phyloP scores from a whole-genome alignment of 495 filamentous ascomycete genomes.

The Pseudevernia furfuracea region DNA sequence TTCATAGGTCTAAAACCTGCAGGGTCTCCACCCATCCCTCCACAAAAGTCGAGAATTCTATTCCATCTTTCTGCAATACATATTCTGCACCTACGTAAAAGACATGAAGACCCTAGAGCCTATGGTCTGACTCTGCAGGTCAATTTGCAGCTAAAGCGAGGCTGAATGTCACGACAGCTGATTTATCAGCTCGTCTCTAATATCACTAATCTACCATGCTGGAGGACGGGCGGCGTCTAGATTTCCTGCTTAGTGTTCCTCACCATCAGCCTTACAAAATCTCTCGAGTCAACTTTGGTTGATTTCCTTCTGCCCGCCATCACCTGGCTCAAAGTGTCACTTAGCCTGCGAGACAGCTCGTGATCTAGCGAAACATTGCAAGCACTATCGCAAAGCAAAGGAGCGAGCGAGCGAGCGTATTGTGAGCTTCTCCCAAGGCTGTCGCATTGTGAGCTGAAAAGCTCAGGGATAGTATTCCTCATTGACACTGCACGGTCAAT shows the following conservation, averaged over 20 bases:
- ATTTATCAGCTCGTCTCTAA: background rate
- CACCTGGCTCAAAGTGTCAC: no score
- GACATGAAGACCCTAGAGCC: no score
- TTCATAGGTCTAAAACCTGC: no score
- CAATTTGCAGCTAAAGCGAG: background rate
- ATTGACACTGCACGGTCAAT: background rate
- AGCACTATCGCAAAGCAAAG: background rate
- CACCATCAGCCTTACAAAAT: background rate
- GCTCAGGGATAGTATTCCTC: background rate
- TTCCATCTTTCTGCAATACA: no score
- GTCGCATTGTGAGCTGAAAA: background rate
- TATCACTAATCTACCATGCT: background rate
- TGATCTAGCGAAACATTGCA: background rate
- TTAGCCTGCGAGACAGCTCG: no score
- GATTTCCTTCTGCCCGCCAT: background rate
- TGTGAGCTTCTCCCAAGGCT: background rate
- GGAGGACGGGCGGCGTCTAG: no score
- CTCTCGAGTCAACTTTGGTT: background rate
- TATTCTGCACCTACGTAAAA: no score
- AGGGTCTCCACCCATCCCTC: no score
- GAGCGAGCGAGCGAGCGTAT: background rate
- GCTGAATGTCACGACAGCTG: background rate
- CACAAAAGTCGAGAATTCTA: no score
- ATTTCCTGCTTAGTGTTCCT: background rate
- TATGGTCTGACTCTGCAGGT: no score